phyloP scores from a whole-genome alignment of 352 stramenopile genomes.

The Globisporangium emineosum region DNA sequence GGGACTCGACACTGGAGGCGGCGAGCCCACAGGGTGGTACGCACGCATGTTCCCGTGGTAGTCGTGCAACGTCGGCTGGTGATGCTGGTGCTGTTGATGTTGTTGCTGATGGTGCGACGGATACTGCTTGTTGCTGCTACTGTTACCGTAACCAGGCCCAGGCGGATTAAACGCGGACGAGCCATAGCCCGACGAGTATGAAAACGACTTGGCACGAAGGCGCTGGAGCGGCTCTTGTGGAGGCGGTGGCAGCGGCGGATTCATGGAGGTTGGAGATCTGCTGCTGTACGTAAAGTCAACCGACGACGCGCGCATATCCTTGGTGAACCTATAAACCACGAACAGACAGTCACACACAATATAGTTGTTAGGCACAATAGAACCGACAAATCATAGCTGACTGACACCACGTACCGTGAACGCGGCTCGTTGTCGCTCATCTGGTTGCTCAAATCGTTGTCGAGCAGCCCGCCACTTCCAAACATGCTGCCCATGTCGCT shows the following conservation, averaged over 20 bases:
- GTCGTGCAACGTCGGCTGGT: conserved; percentile 38
- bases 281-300: conserved; percentile 66
- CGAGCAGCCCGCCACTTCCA: conserved; percentile 8
- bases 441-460: conserved; percentile 18
- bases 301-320: conserved; percentile 70
- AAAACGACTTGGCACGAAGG: conserved; percentile 74
- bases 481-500: conserved; percentile 12
- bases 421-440: conserved; percentile 12
- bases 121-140: conserved; percentile 52
- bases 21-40: conserved; percentile 38
- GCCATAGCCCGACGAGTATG: conserved; percentile 63
- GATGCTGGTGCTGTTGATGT: conserved; percentile 24
- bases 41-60: conserved; percentile 54
- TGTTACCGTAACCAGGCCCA: neutral
- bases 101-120: conserved; percentile 45
- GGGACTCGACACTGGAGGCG: conserved; percentile 35
- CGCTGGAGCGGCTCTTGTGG: conserved; percentile 58
- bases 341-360: neutral
- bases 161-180: conserved; percentile 32
- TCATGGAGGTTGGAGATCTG: conserved; percentile 38
- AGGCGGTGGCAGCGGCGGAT: conserved; percentile 59
- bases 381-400: neutral
- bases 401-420: conserved; percentile 9
- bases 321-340: conserved; percentile 27
- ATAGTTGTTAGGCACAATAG: neutral